These are phyloP conservation scores for Allium fistulosum DNA, from an alignment of 106 monocot species.

Conservation along the genomic window DNA sequence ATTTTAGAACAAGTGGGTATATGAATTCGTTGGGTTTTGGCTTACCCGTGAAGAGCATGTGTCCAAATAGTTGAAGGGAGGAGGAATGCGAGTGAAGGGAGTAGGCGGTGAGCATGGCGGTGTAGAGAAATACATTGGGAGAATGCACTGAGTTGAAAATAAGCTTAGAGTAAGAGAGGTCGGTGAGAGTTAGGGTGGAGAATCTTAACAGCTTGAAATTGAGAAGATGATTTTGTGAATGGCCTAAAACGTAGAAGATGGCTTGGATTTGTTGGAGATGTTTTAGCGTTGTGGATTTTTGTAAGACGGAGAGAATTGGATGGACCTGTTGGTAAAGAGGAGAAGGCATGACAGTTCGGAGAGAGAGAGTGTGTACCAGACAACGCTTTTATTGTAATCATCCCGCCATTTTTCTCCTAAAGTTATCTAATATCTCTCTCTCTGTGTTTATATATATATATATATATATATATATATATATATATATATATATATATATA, in stretches of 20 bases:
- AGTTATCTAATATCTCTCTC: too few species aligned
- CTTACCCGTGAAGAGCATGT: slow-evolving; percentile 34
- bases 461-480: too few species aligned
- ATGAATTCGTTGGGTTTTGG: slow-evolving; percentile 73
- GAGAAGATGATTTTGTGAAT: slow-evolving; percentile 52
- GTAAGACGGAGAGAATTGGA: slow-evolving; percentile 11
- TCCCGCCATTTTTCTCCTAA: too few species aligned
- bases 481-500: too few species aligned
- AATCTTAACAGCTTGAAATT: slow-evolving; percentile 81
- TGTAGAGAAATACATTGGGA: slow-evolving; percentile 85
- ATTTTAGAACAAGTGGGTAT: slow-evolving; percentile 66
- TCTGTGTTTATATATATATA: too few species aligned
- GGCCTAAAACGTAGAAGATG: slow-evolving; percentile 47
- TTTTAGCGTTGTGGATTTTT: slow-evolving; percentile 28
- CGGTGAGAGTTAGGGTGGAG: slow-evolving; percentile 48
- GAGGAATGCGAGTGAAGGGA: slow-evolving; percentile 25
- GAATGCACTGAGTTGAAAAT: slow-evolving; percentile 50
- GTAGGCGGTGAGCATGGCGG: slow-evolving; percentile 87
- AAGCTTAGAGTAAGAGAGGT: slow-evolving; percentile 55
- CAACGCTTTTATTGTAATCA: too few species aligned
- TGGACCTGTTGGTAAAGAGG: slow-evolving; percentile 27
- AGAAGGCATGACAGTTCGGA: slow-evolving; percentile 6
- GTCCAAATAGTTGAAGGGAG: slow-evolving; percentile 35
- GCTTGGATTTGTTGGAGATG: slow-evolving; percentile 78
- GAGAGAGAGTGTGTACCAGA: neutral